Evolutionary conservation across 345 rosid genomes (phyloP).

Genomic region (Populus deltoides): DNA sequence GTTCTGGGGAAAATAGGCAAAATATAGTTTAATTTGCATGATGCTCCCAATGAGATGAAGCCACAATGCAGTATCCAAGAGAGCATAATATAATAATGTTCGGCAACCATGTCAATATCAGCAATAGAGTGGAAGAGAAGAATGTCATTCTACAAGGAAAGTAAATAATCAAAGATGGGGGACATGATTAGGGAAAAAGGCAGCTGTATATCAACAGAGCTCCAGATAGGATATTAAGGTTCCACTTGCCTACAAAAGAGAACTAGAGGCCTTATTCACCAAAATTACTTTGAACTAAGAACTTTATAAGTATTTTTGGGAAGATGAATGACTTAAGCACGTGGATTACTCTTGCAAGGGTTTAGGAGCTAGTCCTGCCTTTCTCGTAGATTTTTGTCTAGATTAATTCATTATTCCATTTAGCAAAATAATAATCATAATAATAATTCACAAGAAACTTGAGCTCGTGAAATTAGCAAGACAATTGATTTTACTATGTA

Average conservation of each 20-base stretch:
- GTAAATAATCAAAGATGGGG: background rate
- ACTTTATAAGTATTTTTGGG: background rate
- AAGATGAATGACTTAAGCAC: background rate
- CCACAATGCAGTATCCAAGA: no score
- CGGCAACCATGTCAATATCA: background rate
- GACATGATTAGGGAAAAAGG: no score
- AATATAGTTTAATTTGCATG: conserved; percentile 14
- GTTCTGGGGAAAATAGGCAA: conserved; percentile 44
- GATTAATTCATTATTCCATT: background rate
- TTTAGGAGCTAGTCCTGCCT: background rate
- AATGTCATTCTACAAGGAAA: background rate
- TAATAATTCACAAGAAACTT: background rate
- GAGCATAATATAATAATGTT: background rate
- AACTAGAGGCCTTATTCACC: background rate
- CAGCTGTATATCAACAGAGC: background rate
- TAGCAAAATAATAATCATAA: background rate
- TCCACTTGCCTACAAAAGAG: background rate
- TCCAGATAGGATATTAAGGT: background rate
- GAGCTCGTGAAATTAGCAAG: background rate
- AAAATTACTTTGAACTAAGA: background rate
- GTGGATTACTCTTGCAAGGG: background rate
- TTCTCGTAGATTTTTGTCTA: background rate
- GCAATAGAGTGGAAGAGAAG: background rate
- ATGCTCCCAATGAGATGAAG: background rate
- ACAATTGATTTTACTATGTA: background rate